Evolutionary conservation across 768 basidiomycete species (phyloP).

Genomic region (Wakefieldia striispora): DNA sequence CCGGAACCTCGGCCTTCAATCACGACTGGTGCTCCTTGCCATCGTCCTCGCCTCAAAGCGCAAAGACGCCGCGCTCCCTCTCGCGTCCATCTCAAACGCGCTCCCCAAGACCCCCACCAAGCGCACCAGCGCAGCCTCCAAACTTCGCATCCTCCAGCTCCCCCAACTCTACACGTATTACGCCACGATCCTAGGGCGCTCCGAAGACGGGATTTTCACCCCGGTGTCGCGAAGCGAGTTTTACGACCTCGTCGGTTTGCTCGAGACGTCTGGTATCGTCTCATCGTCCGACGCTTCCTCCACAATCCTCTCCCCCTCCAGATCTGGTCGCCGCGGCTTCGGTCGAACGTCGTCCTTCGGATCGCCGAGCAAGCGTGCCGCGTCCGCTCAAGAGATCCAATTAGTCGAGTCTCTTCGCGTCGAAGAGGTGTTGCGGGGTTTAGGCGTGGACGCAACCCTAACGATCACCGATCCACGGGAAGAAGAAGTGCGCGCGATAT

Average conservation of each 20-base stretch:
- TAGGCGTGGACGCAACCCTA: conserved; percentile 40
- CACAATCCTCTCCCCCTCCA: conserved; percentile 38
- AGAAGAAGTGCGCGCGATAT: conserved; percentile 44
- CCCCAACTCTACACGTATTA: conserved; percentile 68
- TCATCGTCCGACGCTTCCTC: conserved; percentile 34
- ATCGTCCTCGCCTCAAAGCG: conserved; percentile 65
- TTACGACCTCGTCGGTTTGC: conserved; percentile 61
- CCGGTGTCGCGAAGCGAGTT: conserved; percentile 78
- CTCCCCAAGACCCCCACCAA: conserved; percentile 47
- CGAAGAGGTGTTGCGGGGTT: conserved; percentile 69
- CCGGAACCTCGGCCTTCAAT: conserved; percentile 68
- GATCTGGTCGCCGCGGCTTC: conserved; percentile 50
- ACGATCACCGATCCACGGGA: conserved; percentile 36
- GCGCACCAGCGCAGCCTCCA: conserved; percentile 42
- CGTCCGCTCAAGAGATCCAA: conserved; percentile 43
- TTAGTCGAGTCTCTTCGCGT: conserved; percentile 61
- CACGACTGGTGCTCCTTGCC: conserved; percentile 64
- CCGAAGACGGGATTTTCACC: conserved; percentile 52
- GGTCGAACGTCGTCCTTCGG: conserved; percentile 61
- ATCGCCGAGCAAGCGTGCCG: conserved; percentile 22
- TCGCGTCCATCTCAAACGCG: conserved; percentile 39
- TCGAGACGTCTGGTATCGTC: conserved; percentile 73
- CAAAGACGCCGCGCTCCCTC: conserved; percentile 51
- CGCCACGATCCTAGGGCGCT: conserved; percentile 51
- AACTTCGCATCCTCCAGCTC: conserved; percentile 48